Conservation (phyloP, 164 flowering plant genomes). For the Sextonia rubra region DNA sequence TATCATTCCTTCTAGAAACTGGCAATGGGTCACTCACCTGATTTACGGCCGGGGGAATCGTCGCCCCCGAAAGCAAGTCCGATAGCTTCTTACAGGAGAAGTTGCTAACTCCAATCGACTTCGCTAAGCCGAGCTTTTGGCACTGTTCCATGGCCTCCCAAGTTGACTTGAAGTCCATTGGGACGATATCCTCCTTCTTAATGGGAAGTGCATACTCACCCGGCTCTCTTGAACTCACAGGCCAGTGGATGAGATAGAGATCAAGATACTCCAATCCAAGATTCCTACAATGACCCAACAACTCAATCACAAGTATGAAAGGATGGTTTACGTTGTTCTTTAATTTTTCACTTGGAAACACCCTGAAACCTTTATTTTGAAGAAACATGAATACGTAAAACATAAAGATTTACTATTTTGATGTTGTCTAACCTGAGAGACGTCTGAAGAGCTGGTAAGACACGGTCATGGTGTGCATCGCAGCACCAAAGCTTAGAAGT, state of each 20-base stretch:
- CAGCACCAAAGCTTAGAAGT: slow-evolving; percentile 24
- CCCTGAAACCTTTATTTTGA: not conserved
- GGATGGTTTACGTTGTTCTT: not conserved
- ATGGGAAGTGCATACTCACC: not conserved
- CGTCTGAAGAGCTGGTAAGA: slow-evolving; percentile 26
- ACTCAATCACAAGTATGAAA: not conserved
- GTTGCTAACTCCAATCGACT: slow-evolving; percentile 31
- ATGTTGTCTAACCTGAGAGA: slow-evolving; percentile 19
- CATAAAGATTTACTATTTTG: too few species aligned
- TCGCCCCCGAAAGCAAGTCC: slow-evolving; percentile 18
- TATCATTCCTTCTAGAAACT: not conserved
- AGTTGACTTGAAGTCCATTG: slow-evolving; percentile 20
- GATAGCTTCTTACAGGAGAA: slow-evolving; percentile 25
- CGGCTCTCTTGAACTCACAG: slow-evolving; percentile 6
- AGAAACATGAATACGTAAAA: too few species aligned
- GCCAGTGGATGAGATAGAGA: slow-evolving; percentile 11
- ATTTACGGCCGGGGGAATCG: slow-evolving; percentile 30
- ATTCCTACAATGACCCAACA: slow-evolving; percentile 6
- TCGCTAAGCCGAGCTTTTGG: slow-evolving; percentile 21
- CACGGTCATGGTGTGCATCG: slow-evolving; percentile 20
- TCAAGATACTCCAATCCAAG: slow-evolving; percentile 15
- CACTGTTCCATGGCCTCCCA: slow-evolving; percentile 33
- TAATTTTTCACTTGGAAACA: too few species aligned
- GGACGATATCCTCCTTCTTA: slow-evolving; percentile 18
- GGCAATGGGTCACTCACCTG: slow-evolving; percentile 18